phyloP scores from a whole-genome alignment of 2,329 filamentous ascomycete species.

The Pseudogymnoascus sp. region DNA sequence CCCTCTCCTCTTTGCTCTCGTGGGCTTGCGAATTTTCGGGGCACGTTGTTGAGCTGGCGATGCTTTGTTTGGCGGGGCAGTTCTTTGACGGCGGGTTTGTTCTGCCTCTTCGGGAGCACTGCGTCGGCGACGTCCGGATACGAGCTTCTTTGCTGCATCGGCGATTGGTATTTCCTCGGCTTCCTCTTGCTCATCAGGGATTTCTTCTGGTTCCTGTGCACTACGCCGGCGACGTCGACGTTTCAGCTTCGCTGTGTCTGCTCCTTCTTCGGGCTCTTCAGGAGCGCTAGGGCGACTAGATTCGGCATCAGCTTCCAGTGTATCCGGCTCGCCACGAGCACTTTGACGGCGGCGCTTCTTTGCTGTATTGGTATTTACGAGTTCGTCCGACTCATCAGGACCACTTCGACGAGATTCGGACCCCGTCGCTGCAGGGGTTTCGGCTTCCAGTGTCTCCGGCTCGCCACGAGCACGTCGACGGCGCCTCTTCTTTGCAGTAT shows the following conservation, averaged over 20 bases:
- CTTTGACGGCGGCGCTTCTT: too few species aligned
- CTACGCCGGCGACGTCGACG: too few species aligned
- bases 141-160: slow-evolving; percentile 21
- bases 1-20: slow-evolving; percentile 23
- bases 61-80: neutral
- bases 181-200: slow-evolving; percentile 29
- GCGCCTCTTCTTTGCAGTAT: slow-evolving; percentile 5
- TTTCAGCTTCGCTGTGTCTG: too few species aligned
- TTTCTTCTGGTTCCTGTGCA: slow-evolving; percentile 19
- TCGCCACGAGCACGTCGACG: neutral
- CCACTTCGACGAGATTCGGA: neutral
- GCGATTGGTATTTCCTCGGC: slow-evolving; percentile 29
- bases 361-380: too few species aligned
- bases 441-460: neutral
- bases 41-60: slow-evolving; percentile 12
- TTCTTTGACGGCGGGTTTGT: neutral
- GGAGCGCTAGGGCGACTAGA: too few species aligned
- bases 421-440: neutral
- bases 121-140: neutral
- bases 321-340: neutral
- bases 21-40: slow-evolving; percentile 11
- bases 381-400: neutral
- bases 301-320: neutral
- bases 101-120: neutral
- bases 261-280: neutral